Percentiles rank a stretch among this genome's conserved stretches.
Evolutionary conservation across 805 yeast genomes (phyloP).

Genomic region (Candida xiaguanensis): DNA sequence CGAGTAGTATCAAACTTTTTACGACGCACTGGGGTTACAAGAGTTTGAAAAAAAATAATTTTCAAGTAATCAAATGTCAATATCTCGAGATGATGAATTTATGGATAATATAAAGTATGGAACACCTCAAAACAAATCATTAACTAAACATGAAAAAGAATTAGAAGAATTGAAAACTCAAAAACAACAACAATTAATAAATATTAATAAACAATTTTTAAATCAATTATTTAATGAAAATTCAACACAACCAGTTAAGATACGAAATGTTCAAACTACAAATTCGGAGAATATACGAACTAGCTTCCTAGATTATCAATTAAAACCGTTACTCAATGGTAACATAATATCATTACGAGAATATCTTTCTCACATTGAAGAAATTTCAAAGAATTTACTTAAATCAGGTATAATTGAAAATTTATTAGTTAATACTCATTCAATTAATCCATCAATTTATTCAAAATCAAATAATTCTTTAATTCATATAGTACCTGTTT

Average conservation of each 20-base stretch:
- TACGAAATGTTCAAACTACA: conserved; percentile 44
- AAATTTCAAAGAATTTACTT: conserved; percentile 39
- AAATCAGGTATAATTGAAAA: conserved; percentile 43
- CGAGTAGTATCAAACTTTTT: no score
- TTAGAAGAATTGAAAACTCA: conserved; percentile 21
- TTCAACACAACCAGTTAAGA: conserved; percentile 37
- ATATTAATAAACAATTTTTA: conserved; percentile 31
- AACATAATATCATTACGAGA: conserved; percentile 33
- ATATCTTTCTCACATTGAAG: conserved; percentile 40
- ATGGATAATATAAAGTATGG: conserved; percentile 9
- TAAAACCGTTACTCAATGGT: conserved; percentile 44
- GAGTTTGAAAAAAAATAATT: no score
- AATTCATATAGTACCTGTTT: conserved; percentile 30
- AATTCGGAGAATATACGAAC: conserved; percentile 47
- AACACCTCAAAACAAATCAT: conserved; percentile 8
- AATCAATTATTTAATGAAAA: conserved; percentile 31
- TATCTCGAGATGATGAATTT: conserved; percentile 18
- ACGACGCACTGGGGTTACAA: no score
- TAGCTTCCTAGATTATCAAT: conserved; percentile 42
- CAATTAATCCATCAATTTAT: conserved; percentile 10
- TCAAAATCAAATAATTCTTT: conserved; percentile 12
- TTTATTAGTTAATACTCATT: conserved; percentile 30
- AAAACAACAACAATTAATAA: conserved; percentile 28
- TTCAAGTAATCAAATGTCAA: conserved; percentile 6
- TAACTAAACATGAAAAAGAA: conserved; percentile 22